A percentile compares a stretch with the other conserved stretches of the same genome.
Evolutionary conservation across 2,329 filamentous ascomycete genomes (phyloP).

Genomic region (Metarhizium sp.): DNA sequence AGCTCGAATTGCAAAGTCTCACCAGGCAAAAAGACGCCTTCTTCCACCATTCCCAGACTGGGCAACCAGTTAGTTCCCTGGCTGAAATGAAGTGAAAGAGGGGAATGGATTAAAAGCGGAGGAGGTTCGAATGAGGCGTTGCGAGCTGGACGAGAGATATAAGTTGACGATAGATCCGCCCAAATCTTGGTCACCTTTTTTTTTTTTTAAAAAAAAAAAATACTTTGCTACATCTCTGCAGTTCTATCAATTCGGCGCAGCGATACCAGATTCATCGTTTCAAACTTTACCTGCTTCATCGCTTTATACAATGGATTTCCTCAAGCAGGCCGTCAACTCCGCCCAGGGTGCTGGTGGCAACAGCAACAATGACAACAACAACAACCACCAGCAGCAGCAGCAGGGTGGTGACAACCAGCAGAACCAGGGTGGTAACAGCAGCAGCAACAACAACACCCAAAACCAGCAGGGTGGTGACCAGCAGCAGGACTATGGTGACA

Average conservation of each 20-base stretch:
- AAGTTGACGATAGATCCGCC: neutral
- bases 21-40: neutral
- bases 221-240: no score
- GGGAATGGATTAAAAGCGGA: neutral
- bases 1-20: neutral
- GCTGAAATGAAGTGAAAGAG: neutral
- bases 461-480: neutral
- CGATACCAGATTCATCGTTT: neutral
- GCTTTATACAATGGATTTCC: slow-evolving; percentile 24
- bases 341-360: slow-evolving; percentile 2
- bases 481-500: slow-evolving; percentile 27
- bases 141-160: neutral
- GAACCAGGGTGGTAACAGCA: slow-evolving; percentile 1
- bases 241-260: neutral
- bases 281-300: neutral
- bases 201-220: neutral
- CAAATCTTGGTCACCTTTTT: neutral
- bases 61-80: neutral
- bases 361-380: slow-evolving; percentile 4
- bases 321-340: slow-evolving; percentile 24
- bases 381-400: slow-evolving; percentile 7
- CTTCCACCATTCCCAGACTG: neutral
- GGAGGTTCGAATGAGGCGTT: neutral
- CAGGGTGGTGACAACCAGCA: slow-evolving; percentile 4
- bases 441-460: no score